phyloP scores from a whole-genome alignment of 1,139 yeast species.

The Diutina neorugosa region DNA sequence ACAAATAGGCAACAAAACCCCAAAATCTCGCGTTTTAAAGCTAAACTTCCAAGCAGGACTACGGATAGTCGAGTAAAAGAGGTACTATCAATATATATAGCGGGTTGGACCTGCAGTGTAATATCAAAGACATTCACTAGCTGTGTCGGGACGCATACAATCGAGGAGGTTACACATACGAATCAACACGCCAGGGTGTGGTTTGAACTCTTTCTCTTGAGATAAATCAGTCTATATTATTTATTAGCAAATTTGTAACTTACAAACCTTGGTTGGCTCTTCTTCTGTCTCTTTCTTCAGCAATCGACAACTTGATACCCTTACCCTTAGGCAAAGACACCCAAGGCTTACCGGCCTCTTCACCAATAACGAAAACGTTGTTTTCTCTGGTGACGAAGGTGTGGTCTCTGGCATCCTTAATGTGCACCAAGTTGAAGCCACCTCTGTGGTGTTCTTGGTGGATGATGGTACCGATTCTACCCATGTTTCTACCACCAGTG shows the following conservation, averaged over 20 bases:
- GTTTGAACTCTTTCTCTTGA: no score
- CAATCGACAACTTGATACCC: conserved; percentile 95
- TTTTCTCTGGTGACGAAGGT: conserved; percentile 95
- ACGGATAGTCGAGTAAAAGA: no score
- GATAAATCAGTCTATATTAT: background rate
- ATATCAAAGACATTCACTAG: no score
- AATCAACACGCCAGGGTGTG: no score
- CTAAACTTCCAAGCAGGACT: no score
- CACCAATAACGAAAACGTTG: conserved; percentile 93
- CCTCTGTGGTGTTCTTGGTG: conserved; percentile 99
- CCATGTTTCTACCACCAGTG: conserved; percentile 99
- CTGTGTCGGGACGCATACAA: no score
- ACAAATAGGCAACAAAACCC: no score
- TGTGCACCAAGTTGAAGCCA: conserved; percentile 98
- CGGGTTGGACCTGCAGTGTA: no score
- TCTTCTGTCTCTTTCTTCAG: conserved; percentile 99
- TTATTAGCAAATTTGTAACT: conserved; percentile 7
- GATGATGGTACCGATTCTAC: conserved; percentile 96
- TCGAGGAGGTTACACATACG: no score
- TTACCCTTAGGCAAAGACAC: conserved; percentile 99
- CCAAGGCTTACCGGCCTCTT: conserved; percentile 91
- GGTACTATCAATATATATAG: no score
- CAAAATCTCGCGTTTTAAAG: no score
- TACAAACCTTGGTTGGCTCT: conserved; percentile 57
- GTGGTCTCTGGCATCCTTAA: conserved; percentile 95